These are phyloP conservation scores for Stramenopiles sp. DNA, from an alignment of 352 stramenopile genomes.

Conservation along the genomic window DNA sequence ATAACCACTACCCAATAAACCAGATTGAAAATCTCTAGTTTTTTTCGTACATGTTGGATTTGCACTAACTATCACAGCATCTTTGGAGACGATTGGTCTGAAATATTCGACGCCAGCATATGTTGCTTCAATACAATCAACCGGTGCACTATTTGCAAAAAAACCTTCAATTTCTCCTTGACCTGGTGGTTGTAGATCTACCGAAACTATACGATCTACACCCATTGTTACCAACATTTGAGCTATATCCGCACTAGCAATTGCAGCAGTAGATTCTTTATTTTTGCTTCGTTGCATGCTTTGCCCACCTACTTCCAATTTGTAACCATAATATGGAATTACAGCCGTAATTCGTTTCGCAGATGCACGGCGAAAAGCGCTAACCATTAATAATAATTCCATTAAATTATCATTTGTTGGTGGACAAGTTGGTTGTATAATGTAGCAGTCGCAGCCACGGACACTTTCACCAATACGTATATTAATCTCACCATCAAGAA, in stretches of 20 bases:
- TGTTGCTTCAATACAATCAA: conserved; percentile 73
- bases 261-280: conserved; percentile 20
- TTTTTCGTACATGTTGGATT: conserved; percentile 57
- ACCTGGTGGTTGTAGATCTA: conserved; percentile 69
- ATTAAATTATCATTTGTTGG: conserved; percentile 84
- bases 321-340: conserved; percentile 71
- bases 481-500: conserved; percentile 72
- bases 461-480: conserved; percentile 73
- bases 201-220: conserved; percentile 70
- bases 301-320: conserved; percentile 31
- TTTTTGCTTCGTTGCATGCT: conserved; percentile 28
- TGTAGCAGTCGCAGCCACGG: conserved; percentile 75
- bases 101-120: conserved; percentile 72
- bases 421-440: conserved; percentile 67
- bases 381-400: conserved; percentile 79
- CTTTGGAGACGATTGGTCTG: conserved; percentile 32
- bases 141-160: conserved; percentile 61
- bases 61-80: conserved; percentile 56
- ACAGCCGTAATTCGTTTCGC: conserved; percentile 79
- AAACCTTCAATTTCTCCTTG: conserved; percentile 59
- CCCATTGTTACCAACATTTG: conserved; percentile 82
- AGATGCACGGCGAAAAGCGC: conserved; percentile 64
- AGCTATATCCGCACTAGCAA: conserved; percentile 50
- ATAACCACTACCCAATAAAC: conserved; percentile 43
- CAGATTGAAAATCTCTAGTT: conserved; percentile 52